Percentiles rank a stretch among this genome's conserved stretches.
Evolutionary conservation across 2,329 filamentous ascomycete genomes (phyloP).

Genomic region (Metarhizium humberi): DNA sequence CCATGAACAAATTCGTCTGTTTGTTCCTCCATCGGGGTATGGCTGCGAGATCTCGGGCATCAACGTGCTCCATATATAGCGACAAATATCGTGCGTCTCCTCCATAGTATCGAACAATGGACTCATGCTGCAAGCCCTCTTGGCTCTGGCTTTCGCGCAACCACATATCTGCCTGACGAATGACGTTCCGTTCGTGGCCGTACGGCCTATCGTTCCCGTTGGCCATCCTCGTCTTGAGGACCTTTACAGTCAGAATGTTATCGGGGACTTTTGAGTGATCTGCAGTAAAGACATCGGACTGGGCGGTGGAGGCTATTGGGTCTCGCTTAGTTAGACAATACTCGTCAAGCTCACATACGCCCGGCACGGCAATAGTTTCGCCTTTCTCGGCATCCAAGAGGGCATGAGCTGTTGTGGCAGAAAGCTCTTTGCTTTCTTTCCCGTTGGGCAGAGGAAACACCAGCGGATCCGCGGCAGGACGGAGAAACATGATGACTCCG

Average conservation of each 20-base stretch:
- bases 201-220: slow-evolving; percentile 33
- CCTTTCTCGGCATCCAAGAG: slow-evolving; percentile 41
- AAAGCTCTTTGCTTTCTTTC: slow-evolving; percentile 37
- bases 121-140: slow-evolving; percentile 44
- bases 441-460: slow-evolving; percentile 42
- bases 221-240: slow-evolving; percentile 43
- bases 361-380: slow-evolving; percentile 39
- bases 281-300: slow-evolving; percentile 48
- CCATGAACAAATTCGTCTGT: slow-evolving; percentile 39
- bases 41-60: slow-evolving; percentile 44
- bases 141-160: slow-evolving; percentile 48
- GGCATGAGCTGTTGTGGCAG: slow-evolving; percentile 35
- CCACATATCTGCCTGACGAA: slow-evolving; percentile 52
- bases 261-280: slow-evolving; percentile 42
- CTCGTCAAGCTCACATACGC: slow-evolving; percentile 40
- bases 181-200: slow-evolving; percentile 44
- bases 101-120: slow-evolving; percentile 49
- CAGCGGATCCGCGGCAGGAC: slow-evolving; percentile 38
- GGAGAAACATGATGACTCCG: slow-evolving; percentile 46
- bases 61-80: slow-evolving; percentile 53
- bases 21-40: slow-evolving; percentile 39
- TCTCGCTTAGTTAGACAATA: slow-evolving; percentile 47
- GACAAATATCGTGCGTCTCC: slow-evolving; percentile 51
- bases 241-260: slow-evolving; percentile 49
- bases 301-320: slow-evolving; percentile 44